phyloP scores from a whole-genome alignment of 306 rosid genomes.

The Prosopis cineraria region DNA sequence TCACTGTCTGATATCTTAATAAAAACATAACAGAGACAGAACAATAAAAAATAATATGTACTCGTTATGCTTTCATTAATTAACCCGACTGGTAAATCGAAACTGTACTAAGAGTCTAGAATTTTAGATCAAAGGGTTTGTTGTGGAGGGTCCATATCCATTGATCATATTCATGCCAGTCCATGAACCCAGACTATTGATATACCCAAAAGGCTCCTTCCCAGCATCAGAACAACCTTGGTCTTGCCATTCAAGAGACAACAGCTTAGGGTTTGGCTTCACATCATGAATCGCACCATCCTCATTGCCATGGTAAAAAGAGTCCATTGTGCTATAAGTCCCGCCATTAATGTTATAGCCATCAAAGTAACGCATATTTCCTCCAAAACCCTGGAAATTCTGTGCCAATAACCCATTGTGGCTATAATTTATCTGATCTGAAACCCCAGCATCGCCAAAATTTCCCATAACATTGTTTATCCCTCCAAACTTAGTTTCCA shows the following conservation, averaged over 20 bases:
- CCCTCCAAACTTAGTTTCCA: not conserved
- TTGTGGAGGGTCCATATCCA: constrained; percentile 74
- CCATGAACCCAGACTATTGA: constrained; percentile 60
- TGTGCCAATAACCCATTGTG: not conserved
- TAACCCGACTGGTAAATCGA: not conserved
- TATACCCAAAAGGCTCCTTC: constrained; percentile 59
- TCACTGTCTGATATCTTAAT: not conserved
- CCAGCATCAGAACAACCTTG: constrained; percentile 63
- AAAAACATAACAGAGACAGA: not conserved
- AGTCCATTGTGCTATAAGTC: constrained; percentile 48
- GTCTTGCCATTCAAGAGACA: constrained; percentile 82
- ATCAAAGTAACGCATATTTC: not conserved
- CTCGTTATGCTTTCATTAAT: not conserved
- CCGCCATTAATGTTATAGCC: constrained; percentile 30
- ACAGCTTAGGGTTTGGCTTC: constrained; percentile 62
- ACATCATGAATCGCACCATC: constrained; percentile 38
- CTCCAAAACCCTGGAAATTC: constrained; percentile 8
- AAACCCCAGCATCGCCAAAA: not conserved
- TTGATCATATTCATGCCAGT: constrained; percentile 69
- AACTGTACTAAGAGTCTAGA: not conserved
- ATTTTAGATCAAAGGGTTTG: constrained; percentile 61
- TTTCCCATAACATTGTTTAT: not conserved
- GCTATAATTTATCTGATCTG: not conserved
- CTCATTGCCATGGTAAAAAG: constrained; percentile 53
- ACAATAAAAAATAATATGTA: not conserved